Percentiles rank a stretch among this genome's conserved stretches.
phyloP scores from a whole-genome alignment of 768 basidiomycete genomes.

The Leucogyrophana mollusca region DNA sequence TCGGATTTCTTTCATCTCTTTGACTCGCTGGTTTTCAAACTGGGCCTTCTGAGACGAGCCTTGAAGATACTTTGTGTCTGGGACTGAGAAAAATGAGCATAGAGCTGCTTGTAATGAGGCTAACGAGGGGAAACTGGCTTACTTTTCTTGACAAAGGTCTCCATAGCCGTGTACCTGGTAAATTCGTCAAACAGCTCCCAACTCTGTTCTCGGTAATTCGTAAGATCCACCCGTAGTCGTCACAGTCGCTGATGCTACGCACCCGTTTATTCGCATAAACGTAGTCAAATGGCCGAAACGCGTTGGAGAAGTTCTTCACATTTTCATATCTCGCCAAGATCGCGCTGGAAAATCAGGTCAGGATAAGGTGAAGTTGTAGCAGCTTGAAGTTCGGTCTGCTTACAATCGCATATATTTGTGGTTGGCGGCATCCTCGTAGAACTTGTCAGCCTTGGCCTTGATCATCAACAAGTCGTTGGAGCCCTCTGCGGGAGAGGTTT shows the following conservation, averaged over 20 bases:
- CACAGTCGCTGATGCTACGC: neutral
- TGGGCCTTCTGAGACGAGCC: too few relatives aligned
- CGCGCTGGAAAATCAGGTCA: neutral
- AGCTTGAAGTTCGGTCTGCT: too few relatives aligned
- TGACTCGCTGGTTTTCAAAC: too few relatives aligned
- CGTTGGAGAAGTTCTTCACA: neutral
- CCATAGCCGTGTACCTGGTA: neutral
- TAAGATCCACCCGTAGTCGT: neutral
- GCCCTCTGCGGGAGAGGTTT: too few relatives aligned
- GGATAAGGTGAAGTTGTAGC: too few relatives aligned
- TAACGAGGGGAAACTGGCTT: too few relatives aligned
- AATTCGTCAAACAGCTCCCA: neutral
- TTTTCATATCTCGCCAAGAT: neutral
- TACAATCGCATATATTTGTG: neutral
- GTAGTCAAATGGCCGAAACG: neutral
- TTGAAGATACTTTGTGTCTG: too few relatives aligned
- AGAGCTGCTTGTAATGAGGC: too few relatives aligned
- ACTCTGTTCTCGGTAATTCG: neutral
- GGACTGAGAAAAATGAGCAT: too few relatives aligned
- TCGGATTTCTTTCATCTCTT: too few relatives aligned
- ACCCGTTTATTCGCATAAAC: neutral
- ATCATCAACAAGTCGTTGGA: neutral
- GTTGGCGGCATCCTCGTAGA: neutral
- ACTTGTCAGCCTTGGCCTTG: neutral
- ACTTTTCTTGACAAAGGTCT: neutral